These are phyloP conservation scores for Lecanosticta acicola DNA, from an alignment of 2,329 filamentous ascomycete genomes.

Conservation along the genomic window DNA sequence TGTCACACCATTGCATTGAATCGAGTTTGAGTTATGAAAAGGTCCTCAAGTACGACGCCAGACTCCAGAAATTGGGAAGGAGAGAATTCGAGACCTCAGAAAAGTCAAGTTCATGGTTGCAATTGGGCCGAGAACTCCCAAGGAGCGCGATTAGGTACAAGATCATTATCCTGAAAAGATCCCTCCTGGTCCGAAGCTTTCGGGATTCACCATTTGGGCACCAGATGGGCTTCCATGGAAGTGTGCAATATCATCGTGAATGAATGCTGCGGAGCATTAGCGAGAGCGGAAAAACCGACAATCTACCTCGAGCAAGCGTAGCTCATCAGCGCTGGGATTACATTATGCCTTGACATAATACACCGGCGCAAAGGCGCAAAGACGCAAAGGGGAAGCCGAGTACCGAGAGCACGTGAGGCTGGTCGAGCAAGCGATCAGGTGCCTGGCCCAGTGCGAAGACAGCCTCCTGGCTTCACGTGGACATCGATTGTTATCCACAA, in stretches of 20 bases:
- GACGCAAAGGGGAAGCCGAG: constrained; percentile 4
- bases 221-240: constrained; percentile 9
- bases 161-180: constrained; percentile 8
- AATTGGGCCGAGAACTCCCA: not conserved
- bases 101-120: not conserved
- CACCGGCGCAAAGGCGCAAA: constrained; percentile 1
- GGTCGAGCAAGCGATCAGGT: constrained; percentile 5
- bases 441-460: constrained; percentile 1
- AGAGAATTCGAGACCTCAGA: not conserved
- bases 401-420: not conserved
- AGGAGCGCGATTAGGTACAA: constrained; percentile 4
- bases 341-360: constrained; percentile 7
- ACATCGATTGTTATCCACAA: constrained; percentile 1
- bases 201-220: constrained; percentile 4
- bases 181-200: constrained; percentile 6
- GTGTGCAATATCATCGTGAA: constrained; percentile 6
- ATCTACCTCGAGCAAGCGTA: constrained; percentile 5
- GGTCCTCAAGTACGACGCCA: constrained; percentile 7
- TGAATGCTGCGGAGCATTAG: not conserved
- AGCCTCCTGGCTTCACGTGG: constrained; percentile 6
- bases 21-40: constrained; percentile 1
- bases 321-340: constrained; percentile 6
- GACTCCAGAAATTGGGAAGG: constrained; percentile 2
- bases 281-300: constrained; percentile 3
- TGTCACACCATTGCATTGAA: constrained; percentile 7